Conservation (phyloP, 1,284 basidiomycete species). For the Neolentinus lepideus region DNA sequence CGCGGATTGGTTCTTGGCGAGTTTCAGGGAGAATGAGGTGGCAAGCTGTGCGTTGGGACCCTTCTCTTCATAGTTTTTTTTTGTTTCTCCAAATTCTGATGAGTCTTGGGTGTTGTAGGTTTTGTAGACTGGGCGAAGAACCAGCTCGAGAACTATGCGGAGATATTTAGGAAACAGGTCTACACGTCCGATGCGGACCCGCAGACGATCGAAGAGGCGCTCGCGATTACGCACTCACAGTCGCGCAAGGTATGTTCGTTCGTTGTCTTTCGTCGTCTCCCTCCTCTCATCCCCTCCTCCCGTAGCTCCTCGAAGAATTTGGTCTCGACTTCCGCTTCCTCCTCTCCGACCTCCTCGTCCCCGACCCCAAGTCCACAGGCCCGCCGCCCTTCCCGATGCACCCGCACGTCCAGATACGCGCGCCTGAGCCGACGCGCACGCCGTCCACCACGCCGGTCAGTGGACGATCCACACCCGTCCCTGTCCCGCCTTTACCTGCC, state of each 20-base stretch:
- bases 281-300: not conserved
- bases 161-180: conserved; percentile 88
- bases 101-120: no score
- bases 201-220: conserved; percentile 65
- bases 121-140: conserved; percentile 94
- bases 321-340: conserved; percentile 90
- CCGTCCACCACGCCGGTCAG: conserved; percentile 21
- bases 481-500: conserved; percentile 14
- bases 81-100: conserved; percentile 8
- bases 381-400: conserved; percentile 26
- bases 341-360: conserved; percentile 62
- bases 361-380: conserved; percentile 32
- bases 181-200: conserved; percentile 75
- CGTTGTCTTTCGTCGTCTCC: not conserved
- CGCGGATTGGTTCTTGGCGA: conserved; percentile 95
- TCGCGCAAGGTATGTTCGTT: conserved; percentile 63
- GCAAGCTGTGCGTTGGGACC: conserved; percentile 70
- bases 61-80: not conserved
- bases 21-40: conserved; percentile 92
- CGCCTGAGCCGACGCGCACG: conserved; percentile 22
- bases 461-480: conserved; percentile 16
- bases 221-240: conserved; percentile 69
- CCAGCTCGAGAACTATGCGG: conserved; percentile 80
- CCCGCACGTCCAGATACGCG: conserved; percentile 19
- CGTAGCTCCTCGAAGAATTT: conserved; percentile 83